These are phyloP conservation scores for Magnaporthiopsis rhizophila DNA, from an alignment of 2,329 filamentous ascomycete species.

Conservation along the genomic window DNA sequence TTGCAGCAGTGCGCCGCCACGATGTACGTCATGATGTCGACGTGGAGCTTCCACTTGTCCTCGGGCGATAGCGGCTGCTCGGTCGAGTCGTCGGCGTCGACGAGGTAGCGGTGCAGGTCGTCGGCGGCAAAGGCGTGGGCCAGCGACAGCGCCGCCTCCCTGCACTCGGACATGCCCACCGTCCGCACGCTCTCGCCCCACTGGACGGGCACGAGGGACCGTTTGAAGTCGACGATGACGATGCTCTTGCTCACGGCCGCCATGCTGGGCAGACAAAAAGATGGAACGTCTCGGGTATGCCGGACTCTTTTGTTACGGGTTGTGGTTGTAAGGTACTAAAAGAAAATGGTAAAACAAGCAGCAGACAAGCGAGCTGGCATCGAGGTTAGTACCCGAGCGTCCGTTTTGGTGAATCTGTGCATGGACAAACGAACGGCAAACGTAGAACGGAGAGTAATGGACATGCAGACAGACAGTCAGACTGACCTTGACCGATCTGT, in stretches of 20 bases:
- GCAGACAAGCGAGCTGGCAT: neutral
- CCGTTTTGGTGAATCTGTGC: neutral
- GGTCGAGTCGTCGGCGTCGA: conserved; percentile 57
- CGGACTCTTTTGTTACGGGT: neutral
- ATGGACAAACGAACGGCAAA: too few relatives aligned
- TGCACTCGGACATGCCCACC: conserved; percentile 59
- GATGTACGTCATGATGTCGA: conserved; percentile 69
- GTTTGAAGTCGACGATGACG: conserved; percentile 23
- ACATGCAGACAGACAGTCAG: neutral
- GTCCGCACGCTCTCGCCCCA: conserved; percentile 53
- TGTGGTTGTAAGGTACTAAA: neutral
- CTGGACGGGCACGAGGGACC: conserved; percentile 42
- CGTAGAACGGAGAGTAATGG: neutral
- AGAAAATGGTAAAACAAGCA: neutral
- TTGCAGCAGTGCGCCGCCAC: conserved; percentile 67
- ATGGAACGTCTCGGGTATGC: conserved; percentile 5
- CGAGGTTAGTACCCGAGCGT: neutral
- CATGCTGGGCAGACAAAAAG: conserved; percentile 28
- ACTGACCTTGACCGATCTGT: conserved; percentile 11
- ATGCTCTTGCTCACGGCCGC: conserved; percentile 27
- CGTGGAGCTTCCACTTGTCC: conserved; percentile 67
- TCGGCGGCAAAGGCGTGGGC: conserved; percentile 72
- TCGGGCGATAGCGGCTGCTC: conserved; percentile 38
- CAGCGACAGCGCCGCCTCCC: conserved; percentile 62
- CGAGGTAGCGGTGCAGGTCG: conserved; percentile 65